Conservation (phyloP, 495 filamentous ascomycete genomes). For the Hypoxylon fuscum region DNA sequence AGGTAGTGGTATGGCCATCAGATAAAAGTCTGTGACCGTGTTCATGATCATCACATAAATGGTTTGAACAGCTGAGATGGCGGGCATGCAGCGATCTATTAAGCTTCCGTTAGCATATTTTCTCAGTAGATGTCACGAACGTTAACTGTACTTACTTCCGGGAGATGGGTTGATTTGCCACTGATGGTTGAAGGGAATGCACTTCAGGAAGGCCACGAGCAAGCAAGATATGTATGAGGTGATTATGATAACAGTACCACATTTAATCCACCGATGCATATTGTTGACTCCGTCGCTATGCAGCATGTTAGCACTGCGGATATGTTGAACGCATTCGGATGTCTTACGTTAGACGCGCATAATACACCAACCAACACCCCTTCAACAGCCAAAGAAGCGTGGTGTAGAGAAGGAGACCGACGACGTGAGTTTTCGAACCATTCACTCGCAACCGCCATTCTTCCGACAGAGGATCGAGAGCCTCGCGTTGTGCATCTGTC, state of each 20-base stretch:
- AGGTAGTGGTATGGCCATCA: constrained; percentile 65
- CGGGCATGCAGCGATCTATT: constrained; percentile 38
- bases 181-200: constrained; percentile 60
- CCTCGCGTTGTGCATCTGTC: constrained; percentile 57
- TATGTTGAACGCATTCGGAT: not conserved
- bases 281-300: constrained; percentile 54
- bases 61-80: constrained; percentile 48
- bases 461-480: constrained; percentile 47
- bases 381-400: constrained; percentile 66
- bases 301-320: not conserved
- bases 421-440: constrained; percentile 65
- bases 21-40: constrained; percentile 62
- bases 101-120: not conserved
- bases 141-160: constrained; percentile 54
- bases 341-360: constrained; percentile 63
- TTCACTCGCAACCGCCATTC: constrained; percentile 61
- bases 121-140: not conserved
- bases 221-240: constrained; percentile 61
- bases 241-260: constrained; percentile 57
- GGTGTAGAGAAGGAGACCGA: constrained; percentile 66
- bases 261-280: constrained; percentile 54
- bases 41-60: constrained; percentile 58
- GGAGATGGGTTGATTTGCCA: constrained; percentile 69
- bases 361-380: constrained; percentile 67
- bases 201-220: constrained; percentile 49